These are phyloP conservation scores for Colletotrichum tropicale DNA, from an alignment of 2,329 filamentous ascomycete genomes.

Conservation along the genomic window DNA sequence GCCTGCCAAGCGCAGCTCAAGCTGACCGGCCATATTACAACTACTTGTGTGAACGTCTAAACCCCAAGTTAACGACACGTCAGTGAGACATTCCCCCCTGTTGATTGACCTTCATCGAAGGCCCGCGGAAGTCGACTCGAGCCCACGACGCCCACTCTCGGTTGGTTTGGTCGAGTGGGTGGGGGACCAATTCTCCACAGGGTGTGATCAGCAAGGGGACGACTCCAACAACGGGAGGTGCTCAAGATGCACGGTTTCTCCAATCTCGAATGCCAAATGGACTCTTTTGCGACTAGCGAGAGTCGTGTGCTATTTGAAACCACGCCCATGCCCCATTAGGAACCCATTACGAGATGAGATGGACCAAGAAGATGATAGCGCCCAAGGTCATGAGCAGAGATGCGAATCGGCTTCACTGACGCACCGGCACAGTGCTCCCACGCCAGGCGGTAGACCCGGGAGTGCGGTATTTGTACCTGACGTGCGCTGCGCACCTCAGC, in stretches of 20 bases:
- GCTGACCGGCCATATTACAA: background rate
- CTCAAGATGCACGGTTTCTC: background rate
- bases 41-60: background rate
- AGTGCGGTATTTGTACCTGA: slow-evolving; percentile 12
- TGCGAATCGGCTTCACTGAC: background rate
- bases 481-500: slow-evolving; percentile 1
- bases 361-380: background rate
- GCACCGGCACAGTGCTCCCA: background rate
- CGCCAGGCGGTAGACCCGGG: background rate
- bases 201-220: background rate
- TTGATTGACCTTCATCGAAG: background rate
- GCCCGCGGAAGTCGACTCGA: background rate
- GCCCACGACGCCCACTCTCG: background rate
- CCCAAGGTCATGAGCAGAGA: background rate
- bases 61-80: background rate
- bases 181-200: background rate
- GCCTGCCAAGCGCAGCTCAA: background rate
- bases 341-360: slow-evolving; percentile 17
- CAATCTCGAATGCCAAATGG: background rate
- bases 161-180: background rate
- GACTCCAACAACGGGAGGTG: background rate
- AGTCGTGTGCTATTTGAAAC: background rate
- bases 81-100: background rate
- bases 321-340: background rate
- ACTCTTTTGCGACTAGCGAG: background rate